Conservation (phyloP, 2,329 filamentous ascomycete genomes). For the Fusarium sarcochroum region DNA sequence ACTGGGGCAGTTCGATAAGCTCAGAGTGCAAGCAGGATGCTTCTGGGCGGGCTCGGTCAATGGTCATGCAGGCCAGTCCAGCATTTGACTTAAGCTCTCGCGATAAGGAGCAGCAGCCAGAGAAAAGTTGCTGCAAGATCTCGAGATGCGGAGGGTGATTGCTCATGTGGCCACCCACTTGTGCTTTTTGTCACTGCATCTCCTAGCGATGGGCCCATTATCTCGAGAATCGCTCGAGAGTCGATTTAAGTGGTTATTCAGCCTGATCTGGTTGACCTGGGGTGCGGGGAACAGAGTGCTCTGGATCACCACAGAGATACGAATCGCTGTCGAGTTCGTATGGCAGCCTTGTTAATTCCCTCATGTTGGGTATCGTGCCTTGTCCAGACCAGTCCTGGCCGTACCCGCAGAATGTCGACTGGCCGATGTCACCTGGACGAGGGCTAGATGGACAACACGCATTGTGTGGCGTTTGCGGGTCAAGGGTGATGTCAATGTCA, state of each 20-base stretch:
- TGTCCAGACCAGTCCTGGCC: conserved; percentile 25
- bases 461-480: conserved; percentile 11
- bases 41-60: background rate
- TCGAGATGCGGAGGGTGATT: conserved; percentile 9
- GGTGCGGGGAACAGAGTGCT: conserved; percentile 29
- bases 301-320: conserved; percentile 30
- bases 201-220: conserved; percentile 10
- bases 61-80: conserved; percentile 17
- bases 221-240: conserved; percentile 2
- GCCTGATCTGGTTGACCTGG: conserved; percentile 31
- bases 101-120: conserved; percentile 1
- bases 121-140: conserved; percentile 14
- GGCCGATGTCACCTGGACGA: conserved; percentile 34
- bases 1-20: conserved; percentile 28
- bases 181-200: conserved; percentile 1
- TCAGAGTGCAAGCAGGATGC: conserved; percentile 21
- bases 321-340: conserved; percentile 35
- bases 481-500: background rate
- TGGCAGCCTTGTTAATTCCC: conserved; percentile 41
- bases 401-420: conserved; percentile 35
- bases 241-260: conserved; percentile 24
- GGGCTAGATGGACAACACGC: conserved; percentile 17
- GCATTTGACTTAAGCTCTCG: conserved; percentile 19
- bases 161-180: background rate
- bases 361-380: conserved; percentile 32